phyloP scores from a whole-genome alignment of 345 rosid genomes.

The Bruguiera gymnorhiza region DNA sequence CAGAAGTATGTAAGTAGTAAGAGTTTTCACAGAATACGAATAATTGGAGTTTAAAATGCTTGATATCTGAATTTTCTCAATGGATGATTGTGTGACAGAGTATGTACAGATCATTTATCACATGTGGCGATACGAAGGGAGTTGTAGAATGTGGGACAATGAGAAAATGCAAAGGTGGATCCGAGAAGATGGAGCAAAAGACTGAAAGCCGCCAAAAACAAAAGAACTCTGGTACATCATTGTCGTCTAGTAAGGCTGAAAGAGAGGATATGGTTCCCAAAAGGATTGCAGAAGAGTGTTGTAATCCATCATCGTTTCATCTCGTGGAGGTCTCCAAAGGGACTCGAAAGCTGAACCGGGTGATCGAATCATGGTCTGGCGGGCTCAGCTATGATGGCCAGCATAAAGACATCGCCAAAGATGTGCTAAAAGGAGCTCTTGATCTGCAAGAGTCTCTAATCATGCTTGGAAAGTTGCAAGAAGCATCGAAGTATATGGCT shows the following conservation, averaged over 20 bases:
- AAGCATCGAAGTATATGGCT: slow-evolving; percentile 46
- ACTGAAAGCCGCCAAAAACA: slow-evolving; percentile 16
- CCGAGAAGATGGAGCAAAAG: slow-evolving; percentile 42
- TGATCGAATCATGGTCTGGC: slow-evolving; percentile 61
- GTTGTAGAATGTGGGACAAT: slow-evolving; percentile 74
- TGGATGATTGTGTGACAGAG: slow-evolving; percentile 23
- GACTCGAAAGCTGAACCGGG: slow-evolving; percentile 66
- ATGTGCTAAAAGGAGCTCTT: slow-evolving; percentile 75
- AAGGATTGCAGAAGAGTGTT: slow-evolving; percentile 23
- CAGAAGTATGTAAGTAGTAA: not conserved
- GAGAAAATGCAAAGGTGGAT: slow-evolving; percentile 49
- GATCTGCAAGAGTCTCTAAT: slow-evolving; percentile 80
- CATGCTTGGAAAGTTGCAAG: slow-evolving; percentile 75
- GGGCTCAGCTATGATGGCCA: slow-evolving; percentile 36
- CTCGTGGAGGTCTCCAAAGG: slow-evolving; percentile 73
- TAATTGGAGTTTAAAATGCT: not conserved
- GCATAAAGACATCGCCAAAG: slow-evolving; percentile 61
- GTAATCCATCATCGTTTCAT: slow-evolving; percentile 54
- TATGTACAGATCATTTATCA: slow-evolving; percentile 88
- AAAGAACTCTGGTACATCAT: slow-evolving; percentile 24
- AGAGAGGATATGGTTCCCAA: slow-evolving; percentile 28
- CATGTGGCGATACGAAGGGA: slow-evolving; percentile 82
- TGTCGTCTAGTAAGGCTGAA: slow-evolving; percentile 18
- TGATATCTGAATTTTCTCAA: slow-evolving; percentile 26
- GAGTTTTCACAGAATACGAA: not conserved